Percentiles rank a stretch among this genome's conserved stretches.
Conservation (phyloP, 2,329 filamentous ascomycete genomes). For the Botrytis fabae region DNA sequence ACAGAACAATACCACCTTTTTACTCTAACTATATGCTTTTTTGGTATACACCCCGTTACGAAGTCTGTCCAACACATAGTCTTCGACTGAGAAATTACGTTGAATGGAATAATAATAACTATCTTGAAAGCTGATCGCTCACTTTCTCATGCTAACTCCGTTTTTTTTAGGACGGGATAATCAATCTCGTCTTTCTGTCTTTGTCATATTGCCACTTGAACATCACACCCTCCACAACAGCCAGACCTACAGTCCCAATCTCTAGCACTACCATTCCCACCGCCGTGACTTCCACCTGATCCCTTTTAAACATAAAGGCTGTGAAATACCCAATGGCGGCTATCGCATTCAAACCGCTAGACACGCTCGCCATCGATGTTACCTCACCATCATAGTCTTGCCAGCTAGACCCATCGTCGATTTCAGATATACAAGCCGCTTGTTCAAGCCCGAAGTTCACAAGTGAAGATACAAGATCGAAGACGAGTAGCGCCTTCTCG, state of each 20-base stretch:
- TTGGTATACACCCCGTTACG: too few relatives aligned
- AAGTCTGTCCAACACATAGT: too few relatives aligned
- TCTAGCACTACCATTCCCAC: not conserved
- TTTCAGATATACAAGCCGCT: not conserved
- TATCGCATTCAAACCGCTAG: constrained; percentile 1
- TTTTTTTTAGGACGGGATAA: not conserved
- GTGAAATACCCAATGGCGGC: not conserved
- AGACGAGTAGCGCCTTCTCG: not conserved
- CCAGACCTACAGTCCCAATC: not conserved
- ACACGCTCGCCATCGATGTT: not conserved
- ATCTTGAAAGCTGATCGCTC: too few relatives aligned
- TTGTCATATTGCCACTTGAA: constrained; percentile 3
- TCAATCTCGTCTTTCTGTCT: not conserved
- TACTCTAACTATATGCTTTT: too few relatives aligned
- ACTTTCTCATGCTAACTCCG: not conserved
- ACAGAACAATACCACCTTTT: too few relatives aligned
- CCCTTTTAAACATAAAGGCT: not conserved
- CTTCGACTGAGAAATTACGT: too few relatives aligned
- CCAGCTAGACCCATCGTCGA: not conserved
- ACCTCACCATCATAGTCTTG: not conserved
- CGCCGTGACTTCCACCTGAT: not conserved
- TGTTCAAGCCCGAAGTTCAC: not conserved
- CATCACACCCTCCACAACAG: not conserved
- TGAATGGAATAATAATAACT: too few relatives aligned
- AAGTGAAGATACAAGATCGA: not conserved